phyloP scores from a whole-genome alignment of 2,329 filamentous ascomycete species.

The Zarea fungicola region DNA sequence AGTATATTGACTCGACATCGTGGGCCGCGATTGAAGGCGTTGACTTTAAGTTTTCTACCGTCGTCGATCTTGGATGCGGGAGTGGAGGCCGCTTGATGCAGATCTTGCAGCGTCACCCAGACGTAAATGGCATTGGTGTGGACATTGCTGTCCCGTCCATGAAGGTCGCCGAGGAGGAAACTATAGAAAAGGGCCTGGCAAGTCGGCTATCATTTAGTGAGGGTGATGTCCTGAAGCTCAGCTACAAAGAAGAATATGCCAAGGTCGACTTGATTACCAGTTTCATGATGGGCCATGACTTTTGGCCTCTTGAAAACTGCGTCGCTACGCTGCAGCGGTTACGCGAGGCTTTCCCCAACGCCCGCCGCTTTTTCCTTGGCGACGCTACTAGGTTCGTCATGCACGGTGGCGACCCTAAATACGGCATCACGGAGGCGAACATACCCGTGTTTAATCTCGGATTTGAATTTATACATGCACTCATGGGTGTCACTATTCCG shows the following conservation, averaged over 20 bases:
- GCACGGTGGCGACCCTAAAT: not conserved
- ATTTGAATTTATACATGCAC: constrained; percentile 15
- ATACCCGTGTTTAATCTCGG: constrained; percentile 15
- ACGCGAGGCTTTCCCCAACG: constrained; percentile 13
- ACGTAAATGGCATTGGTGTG: constrained; percentile 12
- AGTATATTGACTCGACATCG: constrained; percentile 12
- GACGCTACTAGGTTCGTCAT: constrained; percentile 7
- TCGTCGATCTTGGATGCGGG: constrained; percentile 16
- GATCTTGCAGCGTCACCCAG: constrained; percentile 12
- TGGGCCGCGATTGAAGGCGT: constrained; percentile 6
- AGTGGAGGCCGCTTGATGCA: constrained; percentile 17
- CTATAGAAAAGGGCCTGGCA: not conserved
- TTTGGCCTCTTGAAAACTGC: constrained; percentile 18
- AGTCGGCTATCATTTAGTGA: not conserved
- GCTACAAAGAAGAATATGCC: constrained; percentile 13
- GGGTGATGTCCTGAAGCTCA: constrained; percentile 6
- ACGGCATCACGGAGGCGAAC: constrained; percentile 3
- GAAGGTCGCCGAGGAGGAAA: constrained; percentile 10
- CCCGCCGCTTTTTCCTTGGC: constrained; percentile 13
- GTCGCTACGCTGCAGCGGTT: constrained; percentile 9
- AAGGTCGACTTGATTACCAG: constrained; percentile 16
- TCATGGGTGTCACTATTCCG: constrained; percentile 16
- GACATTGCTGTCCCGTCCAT: constrained; percentile 15
- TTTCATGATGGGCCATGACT: constrained; percentile 19
- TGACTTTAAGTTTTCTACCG: constrained; percentile 10